These are phyloP conservation scores for Fusarium brevicatenulatum DNA, from an alignment of 2,329 filamentous ascomycete genomes.

Conservation along the genomic window DNA sequence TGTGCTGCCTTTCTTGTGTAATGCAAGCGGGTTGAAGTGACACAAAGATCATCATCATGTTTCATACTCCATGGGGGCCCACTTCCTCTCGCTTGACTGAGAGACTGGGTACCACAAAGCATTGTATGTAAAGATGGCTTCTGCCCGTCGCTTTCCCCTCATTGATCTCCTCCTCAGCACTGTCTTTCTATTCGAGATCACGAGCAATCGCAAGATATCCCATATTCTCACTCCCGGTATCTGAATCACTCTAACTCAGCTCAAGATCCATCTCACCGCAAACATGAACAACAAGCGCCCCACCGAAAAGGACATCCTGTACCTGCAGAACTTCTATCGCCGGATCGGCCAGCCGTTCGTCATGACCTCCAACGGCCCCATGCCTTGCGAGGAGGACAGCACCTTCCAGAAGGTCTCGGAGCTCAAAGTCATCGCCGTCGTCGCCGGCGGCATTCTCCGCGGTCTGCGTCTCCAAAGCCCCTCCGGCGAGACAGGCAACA, in stretches of 20 bases:
- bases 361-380: not conserved
- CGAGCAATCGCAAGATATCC: not conserved
- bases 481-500: not conserved
- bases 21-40: accelerated
- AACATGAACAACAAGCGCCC: not conserved
- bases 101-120: not conserved
- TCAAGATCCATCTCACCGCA: not conserved
- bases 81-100: not conserved
- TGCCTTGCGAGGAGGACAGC: not conserved
- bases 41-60: not conserved
- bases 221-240: not conserved
- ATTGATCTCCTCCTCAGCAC: not conserved
- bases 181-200: too few species aligned
- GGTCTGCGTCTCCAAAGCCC: not conserved
- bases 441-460: accelerated
- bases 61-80: not conserved
- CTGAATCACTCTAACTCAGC: accelerated
- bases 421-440: not conserved
- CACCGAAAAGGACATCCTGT: too few species aligned
- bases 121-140: not conserved
- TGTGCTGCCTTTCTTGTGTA: not conserved
- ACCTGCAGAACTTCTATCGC: too few species aligned
- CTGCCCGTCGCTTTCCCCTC: not conserved
- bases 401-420: accelerated
- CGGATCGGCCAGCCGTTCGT: too few species aligned